phyloP scores from a whole-genome alignment of 768 basidiomycete genomes.

The Phaeotremella fagi region DNA sequence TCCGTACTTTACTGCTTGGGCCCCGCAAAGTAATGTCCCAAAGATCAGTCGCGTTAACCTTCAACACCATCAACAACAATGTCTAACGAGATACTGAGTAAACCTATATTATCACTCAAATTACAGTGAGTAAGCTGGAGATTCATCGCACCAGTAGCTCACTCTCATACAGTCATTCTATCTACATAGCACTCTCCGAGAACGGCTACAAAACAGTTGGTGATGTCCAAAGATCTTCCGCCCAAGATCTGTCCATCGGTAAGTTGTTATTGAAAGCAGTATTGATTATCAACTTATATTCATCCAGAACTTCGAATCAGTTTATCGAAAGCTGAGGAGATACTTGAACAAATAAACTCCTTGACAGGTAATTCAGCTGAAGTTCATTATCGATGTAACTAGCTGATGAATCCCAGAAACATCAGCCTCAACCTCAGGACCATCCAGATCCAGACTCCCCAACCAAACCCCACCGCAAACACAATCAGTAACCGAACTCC shows the following conservation, averaged over 20 bases:
- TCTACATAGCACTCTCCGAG: slow-evolving; percentile 28
- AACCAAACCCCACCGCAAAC: neutral
- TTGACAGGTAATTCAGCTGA: slow-evolving; percentile 15
- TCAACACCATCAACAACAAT: too few relatives aligned
- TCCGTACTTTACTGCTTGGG: too few relatives aligned
- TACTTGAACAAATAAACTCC: slow-evolving; percentile 23
- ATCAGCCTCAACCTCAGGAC: neutral
- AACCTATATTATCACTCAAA: neutral
- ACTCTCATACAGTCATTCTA: slow-evolving; percentile 15
- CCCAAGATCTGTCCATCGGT: slow-evolving; percentile 34
- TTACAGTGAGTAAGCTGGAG: neutral
- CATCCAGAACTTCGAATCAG: slow-evolving; percentile 31
- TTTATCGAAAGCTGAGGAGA: slow-evolving; percentile 26
- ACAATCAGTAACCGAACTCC: neutral
- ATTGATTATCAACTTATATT: neutral
- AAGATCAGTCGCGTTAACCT: too few relatives aligned
- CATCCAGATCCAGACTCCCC: neutral
- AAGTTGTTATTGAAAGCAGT: slow-evolving; percentile 1
- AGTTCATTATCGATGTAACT: too few relatives aligned
- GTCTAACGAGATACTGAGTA: too few relatives aligned
- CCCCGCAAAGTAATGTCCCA: too few relatives aligned
- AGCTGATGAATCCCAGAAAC: neutral
- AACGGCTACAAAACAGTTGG: slow-evolving; percentile 30
- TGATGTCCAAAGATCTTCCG: slow-evolving; percentile 19
- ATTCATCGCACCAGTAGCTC: neutral